Evolutionary conservation across 495 filamentous ascomycete genomes (phyloP), one percentile per base, ranked within the genome.

Genomic region (Penicillium atrosanguineum): DNA sequence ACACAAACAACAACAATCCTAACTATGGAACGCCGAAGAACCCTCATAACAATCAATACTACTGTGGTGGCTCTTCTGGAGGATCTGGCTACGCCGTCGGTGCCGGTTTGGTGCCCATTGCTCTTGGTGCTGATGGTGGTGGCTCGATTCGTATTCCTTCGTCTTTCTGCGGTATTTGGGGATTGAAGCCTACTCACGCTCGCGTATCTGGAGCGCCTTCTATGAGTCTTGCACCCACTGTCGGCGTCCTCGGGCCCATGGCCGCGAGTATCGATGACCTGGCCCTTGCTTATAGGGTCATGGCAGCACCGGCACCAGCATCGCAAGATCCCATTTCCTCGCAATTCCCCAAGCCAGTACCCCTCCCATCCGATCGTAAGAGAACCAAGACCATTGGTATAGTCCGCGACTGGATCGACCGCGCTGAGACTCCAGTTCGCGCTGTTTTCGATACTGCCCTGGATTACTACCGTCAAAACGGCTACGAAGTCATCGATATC

Each of bases 61-160:
- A 95, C 70, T 85, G 88, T 23, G 93, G 93, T 25, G 93, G 93
- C 15, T 95, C 89, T 0, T 95, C 91, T 0, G 88, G 90, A 7
- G 93, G 93, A 5, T 83, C 85, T 21, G 92, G 83, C 1, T 96
- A 92, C 50, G 83, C 87, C 38, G 83, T 96, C 31, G 75, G 81
- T 9, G 77, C 84, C 6, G 92, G 91, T 1, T 65, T 96, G 11
- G 77, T 95, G 4, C 91, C 91, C 14, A 85, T 97, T 56, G 85
- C 87, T 6, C 72, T 95, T 8, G 93, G 90, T 29, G 86, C 87
- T 3, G 93, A 97, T 65, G 89, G 90, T 8, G 92, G 93, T 20
- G 93, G 93, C 45, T 90, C 85, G 50, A 85, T 96, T 50, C 83
- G 93, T 9, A 83, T 96, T 46, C 93, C 93, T 0, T 73, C 88